phyloP scores from a whole-genome alignment of 345 rosid species.

The Lumnitzera racemosa region DNA sequence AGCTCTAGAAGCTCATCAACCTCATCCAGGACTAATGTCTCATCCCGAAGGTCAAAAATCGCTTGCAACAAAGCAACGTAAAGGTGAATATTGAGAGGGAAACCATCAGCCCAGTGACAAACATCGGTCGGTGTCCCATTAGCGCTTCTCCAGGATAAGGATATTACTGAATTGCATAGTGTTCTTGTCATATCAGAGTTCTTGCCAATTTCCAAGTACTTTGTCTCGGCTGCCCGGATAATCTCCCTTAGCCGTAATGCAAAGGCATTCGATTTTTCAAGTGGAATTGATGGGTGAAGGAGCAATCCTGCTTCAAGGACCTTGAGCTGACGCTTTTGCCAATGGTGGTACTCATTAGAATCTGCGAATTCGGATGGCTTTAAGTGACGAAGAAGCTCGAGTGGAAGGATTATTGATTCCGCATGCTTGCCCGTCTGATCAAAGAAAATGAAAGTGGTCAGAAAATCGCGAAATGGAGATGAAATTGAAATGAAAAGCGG shows the following conservation, averaged over 20 bases:
- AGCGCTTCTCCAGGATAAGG: constrained; percentile 65
- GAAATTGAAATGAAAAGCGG: not conserved
- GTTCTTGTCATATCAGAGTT: constrained; percentile 66
- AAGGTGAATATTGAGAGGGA: constrained; percentile 69
- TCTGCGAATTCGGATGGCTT: constrained; percentile 75
- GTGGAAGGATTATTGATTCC: constrained; percentile 81
- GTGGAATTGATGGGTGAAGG: constrained; percentile 54
- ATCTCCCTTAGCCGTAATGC: constrained; percentile 55
- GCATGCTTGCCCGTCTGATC: constrained; percentile 64
- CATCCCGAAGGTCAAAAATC: constrained; percentile 67
- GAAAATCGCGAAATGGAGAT: not conserved
- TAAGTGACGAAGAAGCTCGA: constrained; percentile 82
- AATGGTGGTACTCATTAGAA: constrained; percentile 55
- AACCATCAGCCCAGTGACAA: constrained; percentile 98
- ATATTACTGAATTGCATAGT: constrained; percentile 56
- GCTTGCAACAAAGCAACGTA: constrained; percentile 58
- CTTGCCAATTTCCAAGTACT: constrained; percentile 53
- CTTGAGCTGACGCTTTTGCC: constrained; percentile 85
- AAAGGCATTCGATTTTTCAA: constrained; percentile 53
- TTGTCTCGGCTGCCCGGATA: constrained; percentile 35
- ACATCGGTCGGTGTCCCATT: constrained; percentile 53
- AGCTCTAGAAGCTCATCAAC: constrained; percentile 81
- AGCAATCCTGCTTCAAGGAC: constrained; percentile 73
- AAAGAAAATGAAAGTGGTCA: not conserved
- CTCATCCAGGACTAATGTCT: constrained; percentile 78